These are phyloP conservation scores for Chrysoporthe cubensis DNA, from an alignment of 2,329 filamentous ascomycete species.

Conservation along the genomic window DNA sequence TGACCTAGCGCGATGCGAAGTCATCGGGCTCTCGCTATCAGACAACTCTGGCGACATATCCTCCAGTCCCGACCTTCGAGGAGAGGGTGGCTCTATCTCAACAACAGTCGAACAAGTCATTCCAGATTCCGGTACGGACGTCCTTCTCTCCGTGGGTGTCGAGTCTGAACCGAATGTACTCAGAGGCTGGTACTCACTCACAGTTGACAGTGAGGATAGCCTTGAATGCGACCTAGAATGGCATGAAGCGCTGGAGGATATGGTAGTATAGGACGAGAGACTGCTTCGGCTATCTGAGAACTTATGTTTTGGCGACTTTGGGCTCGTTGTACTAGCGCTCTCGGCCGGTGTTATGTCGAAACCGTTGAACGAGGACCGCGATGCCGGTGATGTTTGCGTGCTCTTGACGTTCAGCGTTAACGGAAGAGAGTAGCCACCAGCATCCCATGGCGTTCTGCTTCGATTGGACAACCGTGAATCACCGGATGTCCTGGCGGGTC, in stretches of 20 bases:
- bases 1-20: slow-evolving; percentile 19
- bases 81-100: slow-evolving; percentile 33
- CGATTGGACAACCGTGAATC: slow-evolving; percentile 37
- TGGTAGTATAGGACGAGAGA: slow-evolving; percentile 51
- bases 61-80: slow-evolving; percentile 30
- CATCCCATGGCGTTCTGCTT: slow-evolving; percentile 56
- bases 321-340: slow-evolving; percentile 34
- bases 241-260: slow-evolving; percentile 46
- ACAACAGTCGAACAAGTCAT: slow-evolving; percentile 29
- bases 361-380: slow-evolving; percentile 32
- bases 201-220: slow-evolving; percentile 57
- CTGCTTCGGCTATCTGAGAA: slow-evolving; percentile 58
- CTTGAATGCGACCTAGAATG: slow-evolving; percentile 54
- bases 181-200: slow-evolving; percentile 46
- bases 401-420: slow-evolving; percentile 45
- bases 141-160: slow-evolving; percentile 43
- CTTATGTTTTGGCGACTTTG: slow-evolving; percentile 45
- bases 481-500: slow-evolving; percentile 31
- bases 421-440: slow-evolving; percentile 53
- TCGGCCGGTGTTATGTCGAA: slow-evolving; percentile 32
- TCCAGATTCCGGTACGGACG: slow-evolving; percentile 33
- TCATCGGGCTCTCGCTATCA: slow-evolving; percentile 26
- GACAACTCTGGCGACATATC: slow-evolving; percentile 20
- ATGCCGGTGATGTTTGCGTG: slow-evolving; percentile 31
- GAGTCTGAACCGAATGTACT: slow-evolving; percentile 43